A percentile compares a stretch with the other conserved stretches of the same genome.
These are phyloP conservation scores for Brassica incana DNA, from an alignment of 345 rosid species.

Conservation along the genomic window DNA sequence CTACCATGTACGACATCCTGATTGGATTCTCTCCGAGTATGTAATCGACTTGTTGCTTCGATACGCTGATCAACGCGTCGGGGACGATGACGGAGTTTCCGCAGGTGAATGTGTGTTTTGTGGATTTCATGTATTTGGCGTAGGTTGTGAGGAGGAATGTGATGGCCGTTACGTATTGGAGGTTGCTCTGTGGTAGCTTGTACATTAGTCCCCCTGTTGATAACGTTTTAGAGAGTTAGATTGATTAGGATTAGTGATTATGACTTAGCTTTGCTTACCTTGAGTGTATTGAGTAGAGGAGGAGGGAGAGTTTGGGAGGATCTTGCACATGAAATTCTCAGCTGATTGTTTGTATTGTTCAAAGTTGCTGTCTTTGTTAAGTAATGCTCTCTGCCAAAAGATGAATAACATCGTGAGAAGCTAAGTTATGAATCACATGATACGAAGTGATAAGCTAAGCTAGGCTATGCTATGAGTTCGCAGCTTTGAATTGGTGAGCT, in stretches of 20 bases:
- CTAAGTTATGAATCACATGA: too few species aligned
- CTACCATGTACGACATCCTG: conserved; percentile 69
- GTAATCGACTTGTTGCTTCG: conserved; percentile 86
- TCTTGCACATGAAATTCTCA: conserved; percentile 82
- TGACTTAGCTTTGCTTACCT: conserved; percentile 43
- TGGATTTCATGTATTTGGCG: conserved; percentile 75
- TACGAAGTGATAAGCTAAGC: too few species aligned
- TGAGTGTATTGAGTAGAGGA: conserved; percentile 80
- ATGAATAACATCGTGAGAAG: too few species aligned
- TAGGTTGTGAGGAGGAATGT: conserved; percentile 81
- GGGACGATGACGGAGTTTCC: conserved; percentile 67
- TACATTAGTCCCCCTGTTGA: conserved; percentile 40
- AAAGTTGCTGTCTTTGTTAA: conserved; percentile 59
- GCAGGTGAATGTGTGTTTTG: conserved; percentile 60
- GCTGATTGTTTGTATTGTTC: conserved; percentile 66
- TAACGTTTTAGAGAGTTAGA: not conserved
- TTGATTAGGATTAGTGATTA: not conserved
- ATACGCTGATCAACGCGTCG: conserved; percentile 47
- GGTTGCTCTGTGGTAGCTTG: conserved; percentile 73
- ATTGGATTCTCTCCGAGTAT: conserved; percentile 58
- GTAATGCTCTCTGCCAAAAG: conserved; percentile 60
- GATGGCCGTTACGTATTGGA: conserved; percentile 86
- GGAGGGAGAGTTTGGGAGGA: conserved; percentile 77
- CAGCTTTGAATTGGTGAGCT: too few species aligned
- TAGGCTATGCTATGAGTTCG: too few species aligned